These are phyloP conservation scores for Ascochyta viciae-villosae DNA, from an alignment of 2,329 filamentous ascomycete genomes.

Conservation along the genomic window DNA sequence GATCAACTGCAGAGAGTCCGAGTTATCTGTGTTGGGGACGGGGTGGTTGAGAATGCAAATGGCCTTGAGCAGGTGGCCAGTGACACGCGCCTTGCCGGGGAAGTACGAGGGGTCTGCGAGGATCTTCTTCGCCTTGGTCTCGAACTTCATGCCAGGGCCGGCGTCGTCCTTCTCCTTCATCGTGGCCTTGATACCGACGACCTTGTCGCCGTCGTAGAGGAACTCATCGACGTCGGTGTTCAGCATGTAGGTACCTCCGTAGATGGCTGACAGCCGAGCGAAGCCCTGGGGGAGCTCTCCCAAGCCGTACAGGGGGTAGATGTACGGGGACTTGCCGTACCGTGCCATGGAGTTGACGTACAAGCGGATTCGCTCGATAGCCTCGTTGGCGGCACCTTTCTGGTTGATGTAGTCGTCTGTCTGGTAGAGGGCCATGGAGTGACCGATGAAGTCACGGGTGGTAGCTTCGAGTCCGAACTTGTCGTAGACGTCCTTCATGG, in stretches of 20 bases:
- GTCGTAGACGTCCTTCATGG: conserved; percentile 99
- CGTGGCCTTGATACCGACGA: conserved; percentile 95
- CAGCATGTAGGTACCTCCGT: conserved; percentile 99
- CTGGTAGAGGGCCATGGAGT: conserved; percentile 96
- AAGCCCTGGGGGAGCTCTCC: conserved; percentile 98
- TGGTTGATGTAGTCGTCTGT: conserved; percentile 85
- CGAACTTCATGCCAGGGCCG: conserved; percentile 82
- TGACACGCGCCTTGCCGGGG: conserved; percentile 83
- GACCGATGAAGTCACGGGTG: conserved; percentile 95
- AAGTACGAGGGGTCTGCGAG: conserved; percentile 98
- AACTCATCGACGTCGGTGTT: conserved; percentile 95
- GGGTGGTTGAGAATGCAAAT: conserved; percentile 98
- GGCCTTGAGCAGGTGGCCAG: conserved; percentile 90
- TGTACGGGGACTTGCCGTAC: conserved; percentile 98
- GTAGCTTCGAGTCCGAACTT: conserved; percentile 91
- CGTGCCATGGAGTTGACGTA: conserved; percentile 98
- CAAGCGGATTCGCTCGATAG: conserved; percentile 88
- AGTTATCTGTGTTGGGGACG: conserved; percentile 84
- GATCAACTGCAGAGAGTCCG: conserved; percentile 92
- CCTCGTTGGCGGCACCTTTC: conserved; percentile 77
- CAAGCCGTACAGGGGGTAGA: conserved; percentile 97
- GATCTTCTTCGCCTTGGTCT: conserved; percentile 95
- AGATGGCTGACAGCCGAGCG: conserved; percentile 95
- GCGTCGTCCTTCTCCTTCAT: conserved; percentile 86
- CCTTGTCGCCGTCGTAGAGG: conserved; percentile 81